A percentile compares a stretch with the other conserved stretches of the same genome.
phyloP scores from a whole-genome alignment of 148 eudicot genomes.

The Oxyria digyna region DNA sequence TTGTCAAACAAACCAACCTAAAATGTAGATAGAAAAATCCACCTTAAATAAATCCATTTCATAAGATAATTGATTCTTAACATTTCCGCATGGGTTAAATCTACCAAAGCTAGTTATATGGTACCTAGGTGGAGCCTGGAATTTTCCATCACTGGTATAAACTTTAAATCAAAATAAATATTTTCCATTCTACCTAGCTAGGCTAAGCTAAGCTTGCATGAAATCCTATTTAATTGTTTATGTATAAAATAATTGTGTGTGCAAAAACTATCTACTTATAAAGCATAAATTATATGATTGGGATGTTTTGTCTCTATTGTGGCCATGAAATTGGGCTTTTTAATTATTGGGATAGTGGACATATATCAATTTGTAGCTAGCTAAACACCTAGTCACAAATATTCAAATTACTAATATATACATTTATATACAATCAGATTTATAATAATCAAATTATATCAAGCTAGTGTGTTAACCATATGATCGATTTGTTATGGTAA shows the following conservation, averaged over 20 bases:
- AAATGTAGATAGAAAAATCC: background rate
- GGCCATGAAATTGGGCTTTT: constrained; percentile 5
- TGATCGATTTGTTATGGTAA: too few species aligned
- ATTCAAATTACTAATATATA: too few species aligned
- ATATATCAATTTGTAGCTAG: background rate
- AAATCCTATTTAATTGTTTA: background rate
- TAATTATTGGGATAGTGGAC: constrained; percentile 4
- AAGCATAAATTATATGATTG: background rate
- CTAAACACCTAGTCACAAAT: too few species aligned
- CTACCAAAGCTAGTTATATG: too few species aligned
- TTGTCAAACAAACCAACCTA: background rate
- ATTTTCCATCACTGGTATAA: too few species aligned
- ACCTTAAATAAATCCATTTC: too few species aligned
- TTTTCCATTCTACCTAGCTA: background rate
- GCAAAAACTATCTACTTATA: background rate
- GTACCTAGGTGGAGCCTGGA: too few species aligned
- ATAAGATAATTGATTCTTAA: too few species aligned
- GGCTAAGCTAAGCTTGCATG: background rate
- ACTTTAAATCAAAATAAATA: background rate
- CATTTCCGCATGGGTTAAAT: too few species aligned
- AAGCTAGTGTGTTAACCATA: too few species aligned
- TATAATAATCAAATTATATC: too few species aligned
- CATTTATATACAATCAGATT: too few species aligned
- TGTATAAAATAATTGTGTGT: background rate
- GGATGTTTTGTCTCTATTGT: constrained; percentile 4